A percentile compares a stretch with the other conserved stretches of the same genome.
phyloP scores from a whole-genome alignment of 768 basidiomycete genomes.

The Asterophora parasitica region DNA sequence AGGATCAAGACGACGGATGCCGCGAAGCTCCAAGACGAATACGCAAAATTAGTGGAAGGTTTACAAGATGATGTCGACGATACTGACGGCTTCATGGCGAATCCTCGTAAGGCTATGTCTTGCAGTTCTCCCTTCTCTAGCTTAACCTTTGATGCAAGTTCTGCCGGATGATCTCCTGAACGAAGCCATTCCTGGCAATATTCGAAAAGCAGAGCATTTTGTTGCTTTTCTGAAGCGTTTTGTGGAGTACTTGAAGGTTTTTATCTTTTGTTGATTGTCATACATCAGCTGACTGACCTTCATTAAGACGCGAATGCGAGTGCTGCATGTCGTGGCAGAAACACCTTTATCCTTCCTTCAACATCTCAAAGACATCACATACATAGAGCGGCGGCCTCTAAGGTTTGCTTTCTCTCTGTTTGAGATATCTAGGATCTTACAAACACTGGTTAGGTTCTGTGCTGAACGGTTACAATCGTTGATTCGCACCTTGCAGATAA shows the following conservation, averaged over 20 bases:
- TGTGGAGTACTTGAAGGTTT: slow-evolving; percentile 96
- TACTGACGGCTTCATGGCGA: slow-evolving; percentile 84
- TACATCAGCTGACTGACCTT: not conserved
- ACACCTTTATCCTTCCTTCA: slow-evolving; percentile 96
- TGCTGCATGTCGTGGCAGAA: slow-evolving; percentile 98
- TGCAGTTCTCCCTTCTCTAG: not conserved
- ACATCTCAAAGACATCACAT: slow-evolving; percentile 98
- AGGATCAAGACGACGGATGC: slow-evolving; percentile 96
- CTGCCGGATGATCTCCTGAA: slow-evolving; percentile 91
- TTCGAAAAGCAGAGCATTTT: slow-evolving; percentile 98
- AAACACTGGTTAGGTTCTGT: slow-evolving; percentile 65
- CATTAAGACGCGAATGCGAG: slow-evolving; percentile 90
- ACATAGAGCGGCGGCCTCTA: slow-evolving; percentile 90
- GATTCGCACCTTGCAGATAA: slow-evolving; percentile 87
- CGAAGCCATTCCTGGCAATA: slow-evolving; percentile 97
- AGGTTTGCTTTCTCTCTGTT: slow-evolving; percentile 47
- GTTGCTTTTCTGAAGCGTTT: slow-evolving; percentile 97
- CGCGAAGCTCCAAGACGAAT: slow-evolving; percentile 92
- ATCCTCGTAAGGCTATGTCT: slow-evolving; percentile 56
- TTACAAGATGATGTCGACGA: slow-evolving; percentile 74
- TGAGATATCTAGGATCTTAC: slow-evolving; percentile 2
- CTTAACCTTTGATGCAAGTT: slow-evolving; percentile 39
- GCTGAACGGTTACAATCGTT: slow-evolving; percentile 93
- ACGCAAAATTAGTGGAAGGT: slow-evolving; percentile 91
- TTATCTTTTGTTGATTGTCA: not conserved